phyloP scores from a whole-genome alignment of 768 basidiomycete species.

The button mushroom (Agaricus bisporus) region DNA sequence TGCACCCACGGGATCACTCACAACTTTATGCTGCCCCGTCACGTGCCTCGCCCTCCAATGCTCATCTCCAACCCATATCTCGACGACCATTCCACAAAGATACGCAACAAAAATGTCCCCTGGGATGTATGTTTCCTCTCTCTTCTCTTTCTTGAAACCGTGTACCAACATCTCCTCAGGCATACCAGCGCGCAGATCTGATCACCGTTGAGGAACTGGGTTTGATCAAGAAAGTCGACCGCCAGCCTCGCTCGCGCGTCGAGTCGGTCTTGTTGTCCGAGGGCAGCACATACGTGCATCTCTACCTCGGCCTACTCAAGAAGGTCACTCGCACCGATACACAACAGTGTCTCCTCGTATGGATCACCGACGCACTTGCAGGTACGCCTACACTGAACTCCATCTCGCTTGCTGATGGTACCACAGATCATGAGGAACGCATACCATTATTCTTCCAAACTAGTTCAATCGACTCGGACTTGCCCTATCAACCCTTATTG shows the following conservation, averaged over 20 bases:
- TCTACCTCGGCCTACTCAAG: conserved; percentile 88
- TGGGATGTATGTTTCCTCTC: conserved; percentile 71
- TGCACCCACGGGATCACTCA: no score
- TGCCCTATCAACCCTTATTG: conserved; percentile 76
- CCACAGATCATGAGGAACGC: conserved; percentile 79
- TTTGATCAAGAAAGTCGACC: conserved; percentile 87
- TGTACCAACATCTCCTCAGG: conserved; percentile 39
- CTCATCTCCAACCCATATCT: conserved; percentile 80
- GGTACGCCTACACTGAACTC: conserved; percentile 37
- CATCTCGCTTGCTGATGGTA: neutral
- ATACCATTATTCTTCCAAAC: conserved; percentile 68
- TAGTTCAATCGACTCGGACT: conserved; percentile 61
- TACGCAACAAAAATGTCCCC: conserved; percentile 84
- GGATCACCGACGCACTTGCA: conserved; percentile 83
- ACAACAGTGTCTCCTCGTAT: conserved; percentile 79
- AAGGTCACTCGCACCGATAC: conserved; percentile 78
- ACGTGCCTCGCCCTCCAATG: conserved; percentile 33
- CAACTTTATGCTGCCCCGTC: neutral
- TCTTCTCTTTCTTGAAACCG: neutral
- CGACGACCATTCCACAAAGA: conserved; percentile 83
- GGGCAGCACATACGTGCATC: conserved; percentile 73
- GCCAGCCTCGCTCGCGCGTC: conserved; percentile 65
- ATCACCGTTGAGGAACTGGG: conserved; percentile 83
- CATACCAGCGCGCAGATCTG: conserved; percentile 90
- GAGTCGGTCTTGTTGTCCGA: conserved; percentile 80